Evolutionary conservation across 768 basidiomycete genomes (phyloP).

Genomic region (Astraeus odoratus): DNA sequence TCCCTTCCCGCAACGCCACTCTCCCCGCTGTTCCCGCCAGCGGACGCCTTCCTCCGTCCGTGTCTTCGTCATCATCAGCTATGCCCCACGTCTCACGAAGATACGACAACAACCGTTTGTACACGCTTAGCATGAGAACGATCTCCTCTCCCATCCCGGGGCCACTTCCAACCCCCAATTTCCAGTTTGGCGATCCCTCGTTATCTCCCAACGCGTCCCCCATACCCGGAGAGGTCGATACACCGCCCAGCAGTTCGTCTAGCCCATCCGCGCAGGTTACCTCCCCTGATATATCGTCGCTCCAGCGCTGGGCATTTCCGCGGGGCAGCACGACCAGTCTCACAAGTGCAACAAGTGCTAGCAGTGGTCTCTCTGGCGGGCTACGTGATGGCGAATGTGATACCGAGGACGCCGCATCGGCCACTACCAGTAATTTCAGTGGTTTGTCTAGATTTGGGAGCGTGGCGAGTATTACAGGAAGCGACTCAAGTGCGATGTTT

Average conservation of each 20-base stretch:
- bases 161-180: constrained; percentile 54
- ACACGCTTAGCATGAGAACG: constrained; percentile 41
- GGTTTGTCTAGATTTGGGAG: constrained; percentile 51
- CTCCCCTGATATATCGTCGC: constrained; percentile 41
- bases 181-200: constrained; percentile 57
- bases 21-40: constrained; percentile 27
- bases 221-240: constrained; percentile 39
- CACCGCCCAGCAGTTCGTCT: constrained; percentile 7
- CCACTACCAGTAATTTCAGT: constrained; percentile 32
- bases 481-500: constrained; percentile 49
- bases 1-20: constrained; percentile 30
- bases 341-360: background rate
- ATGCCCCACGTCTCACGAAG: constrained; percentile 15
- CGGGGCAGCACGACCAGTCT: constrained; percentile 11
- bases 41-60: constrained; percentile 7
- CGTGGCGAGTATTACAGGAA: constrained; percentile 52
- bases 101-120: constrained; percentile 41
- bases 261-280: constrained; percentile 7
- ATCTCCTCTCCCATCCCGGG: constrained; percentile 42
- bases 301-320: constrained; percentile 39
- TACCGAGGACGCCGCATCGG: constrained; percentile 39
- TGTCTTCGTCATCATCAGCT: background rate
- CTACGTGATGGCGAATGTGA: constrained; percentile 39
- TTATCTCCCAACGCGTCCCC: constrained; percentile 44
- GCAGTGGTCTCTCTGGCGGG: background rate